Conservation (phyloP, 2,329 filamentous ascomycete species). For the Colletotrichum simmondsii region DNA sequence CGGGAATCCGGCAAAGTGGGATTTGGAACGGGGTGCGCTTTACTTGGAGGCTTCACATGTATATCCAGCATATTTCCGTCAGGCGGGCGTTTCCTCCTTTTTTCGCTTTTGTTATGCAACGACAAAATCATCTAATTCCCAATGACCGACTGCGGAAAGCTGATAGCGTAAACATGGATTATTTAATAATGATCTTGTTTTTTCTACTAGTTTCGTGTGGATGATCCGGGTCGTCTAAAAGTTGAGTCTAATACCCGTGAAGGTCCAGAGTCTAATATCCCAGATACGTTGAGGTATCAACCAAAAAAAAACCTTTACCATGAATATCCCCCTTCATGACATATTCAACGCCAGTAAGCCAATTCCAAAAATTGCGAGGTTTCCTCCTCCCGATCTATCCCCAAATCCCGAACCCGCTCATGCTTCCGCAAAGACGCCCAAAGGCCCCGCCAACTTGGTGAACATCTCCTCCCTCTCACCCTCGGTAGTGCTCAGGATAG, state of each 20-base stretch:
- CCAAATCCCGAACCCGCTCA: slow-evolving; percentile 5
- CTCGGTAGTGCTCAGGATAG: slow-evolving; percentile 80
- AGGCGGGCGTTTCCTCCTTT: slow-evolving; percentile 28
- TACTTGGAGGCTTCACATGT: slow-evolving; percentile 14
- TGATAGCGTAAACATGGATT: not conserved
- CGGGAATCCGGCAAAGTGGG: slow-evolving; percentile 13
- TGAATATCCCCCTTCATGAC: slow-evolving; percentile 1
- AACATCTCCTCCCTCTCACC: slow-evolving; percentile 94
- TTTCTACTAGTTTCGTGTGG: not conserved
- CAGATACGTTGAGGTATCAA: slow-evolving; percentile 41
- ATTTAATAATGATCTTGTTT: not conserved
- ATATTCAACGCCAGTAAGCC: slow-evolving; percentile 11
- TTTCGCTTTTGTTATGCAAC: slow-evolving; percentile 2
- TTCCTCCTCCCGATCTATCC: too few relatives aligned
- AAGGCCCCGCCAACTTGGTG: slow-evolving; percentile 72
- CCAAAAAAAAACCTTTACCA: not conserved
- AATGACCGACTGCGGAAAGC: not conserved
- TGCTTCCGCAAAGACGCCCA: slow-evolving; percentile 59
- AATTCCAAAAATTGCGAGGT: not conserved
- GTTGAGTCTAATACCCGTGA: slow-evolving; percentile 39
- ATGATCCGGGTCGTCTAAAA: slow-evolving; percentile 31
- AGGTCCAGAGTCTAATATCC: slow-evolving; percentile 34
- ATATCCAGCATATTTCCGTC: slow-evolving; percentile 33
- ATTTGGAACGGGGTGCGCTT: slow-evolving; percentile 17
- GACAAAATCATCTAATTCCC: slow-evolving; percentile 14